Evolutionary conservation across 2,329 filamentous ascomycete genomes (phyloP).

Genomic region (Diaporthe sp.): DNA sequence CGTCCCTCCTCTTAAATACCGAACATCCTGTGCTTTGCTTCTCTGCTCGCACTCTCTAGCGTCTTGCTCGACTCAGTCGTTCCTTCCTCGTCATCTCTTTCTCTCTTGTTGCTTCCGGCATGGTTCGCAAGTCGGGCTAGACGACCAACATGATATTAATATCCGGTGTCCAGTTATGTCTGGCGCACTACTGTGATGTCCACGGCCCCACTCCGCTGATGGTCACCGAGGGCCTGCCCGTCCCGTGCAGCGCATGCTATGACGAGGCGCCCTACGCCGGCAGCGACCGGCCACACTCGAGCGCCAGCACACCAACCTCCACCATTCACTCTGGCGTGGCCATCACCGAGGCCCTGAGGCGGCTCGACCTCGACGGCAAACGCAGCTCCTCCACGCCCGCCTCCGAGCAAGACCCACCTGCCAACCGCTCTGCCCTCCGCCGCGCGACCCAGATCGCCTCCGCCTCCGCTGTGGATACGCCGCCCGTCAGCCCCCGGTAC

Average conservation of each 20-base stretch:
- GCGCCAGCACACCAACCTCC: slow-evolving; percentile 53
- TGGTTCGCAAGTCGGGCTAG: slow-evolving; percentile 24
- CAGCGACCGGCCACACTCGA: slow-evolving; percentile 58
- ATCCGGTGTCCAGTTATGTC: slow-evolving; percentile 70
- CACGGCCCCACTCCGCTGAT: slow-evolving; percentile 79
- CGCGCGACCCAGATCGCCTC: slow-evolving; percentile 52
- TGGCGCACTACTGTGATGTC: slow-evolving; percentile 79
- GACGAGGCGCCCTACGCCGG: slow-evolving; percentile 55
- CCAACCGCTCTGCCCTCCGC: slow-evolving; percentile 58
- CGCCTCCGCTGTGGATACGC: slow-evolving; percentile 66
- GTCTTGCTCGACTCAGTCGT: slow-evolving; percentile 2
- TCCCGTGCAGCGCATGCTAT: slow-evolving; percentile 72
- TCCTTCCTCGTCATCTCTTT: not conserved
- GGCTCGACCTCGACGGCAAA: slow-evolving; percentile 58
- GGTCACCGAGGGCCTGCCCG: slow-evolving; percentile 77
- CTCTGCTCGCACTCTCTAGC: not conserved
- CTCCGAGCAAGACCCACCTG: slow-evolving; percentile 61
- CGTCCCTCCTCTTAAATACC: slow-evolving; percentile 17
- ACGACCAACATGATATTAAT: slow-evolving; percentile 54
- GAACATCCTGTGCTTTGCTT: not conserved
- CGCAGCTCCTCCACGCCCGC: slow-evolving; percentile 60
- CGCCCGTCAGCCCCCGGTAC: slow-evolving; percentile 69
- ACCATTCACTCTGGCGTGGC: slow-evolving; percentile 49
- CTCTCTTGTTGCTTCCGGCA: slow-evolving; percentile 13
- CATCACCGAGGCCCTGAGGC: slow-evolving; percentile 63